phyloP scores from a whole-genome alignment of 352 stramenopile species.

The Phytopythium vexans region DNA sequence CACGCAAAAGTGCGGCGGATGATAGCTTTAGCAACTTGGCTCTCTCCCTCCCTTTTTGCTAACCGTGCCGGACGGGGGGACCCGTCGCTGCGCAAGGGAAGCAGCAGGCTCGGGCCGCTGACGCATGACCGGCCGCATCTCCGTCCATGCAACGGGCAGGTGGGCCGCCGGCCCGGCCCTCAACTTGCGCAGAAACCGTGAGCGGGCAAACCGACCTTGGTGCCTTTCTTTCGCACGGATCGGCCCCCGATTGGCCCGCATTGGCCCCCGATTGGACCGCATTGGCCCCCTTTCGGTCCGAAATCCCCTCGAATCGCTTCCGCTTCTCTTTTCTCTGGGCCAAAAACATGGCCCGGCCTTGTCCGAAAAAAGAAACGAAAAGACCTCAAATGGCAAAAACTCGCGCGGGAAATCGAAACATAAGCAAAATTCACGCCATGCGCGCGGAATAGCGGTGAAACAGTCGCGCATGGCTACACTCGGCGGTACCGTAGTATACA shows the following conservation, averaged over 20 bases:
- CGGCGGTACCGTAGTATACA: too few relatives aligned
- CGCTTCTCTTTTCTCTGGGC: too few relatives aligned
- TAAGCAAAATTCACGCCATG: neutral
- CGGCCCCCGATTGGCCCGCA: too few relatives aligned
- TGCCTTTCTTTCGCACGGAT: constrained; percentile 1
- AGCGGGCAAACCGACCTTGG: neutral
- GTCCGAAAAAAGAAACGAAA: too few relatives aligned
- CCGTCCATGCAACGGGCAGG: constrained; percentile 7
- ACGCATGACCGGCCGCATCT: constrained; percentile 10
- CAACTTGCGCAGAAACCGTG: constrained; percentile 12
- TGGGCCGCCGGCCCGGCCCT: constrained; percentile 1
- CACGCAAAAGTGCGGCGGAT: too few relatives aligned
- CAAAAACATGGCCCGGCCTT: too few relatives aligned
- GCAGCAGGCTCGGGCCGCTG: constrained; percentile 2
- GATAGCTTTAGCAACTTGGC: too few relatives aligned
- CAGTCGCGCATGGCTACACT: too few relatives aligned
- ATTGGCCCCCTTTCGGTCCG: too few relatives aligned
- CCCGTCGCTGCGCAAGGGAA: neutral
- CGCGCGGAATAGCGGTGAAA: neutral
- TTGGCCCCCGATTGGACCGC: too few relatives aligned
- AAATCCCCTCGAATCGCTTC: too few relatives aligned
- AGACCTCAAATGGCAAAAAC: neutral
- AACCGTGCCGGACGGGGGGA: neutral
- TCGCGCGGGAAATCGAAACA: neutral
- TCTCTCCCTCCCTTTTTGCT: neutral